Percentiles rank a stretch among this genome's conserved stretches.
Conservation (phyloP, 2,329 filamentous ascomycete genomes). For the Fusarium lateritium region DNA sequence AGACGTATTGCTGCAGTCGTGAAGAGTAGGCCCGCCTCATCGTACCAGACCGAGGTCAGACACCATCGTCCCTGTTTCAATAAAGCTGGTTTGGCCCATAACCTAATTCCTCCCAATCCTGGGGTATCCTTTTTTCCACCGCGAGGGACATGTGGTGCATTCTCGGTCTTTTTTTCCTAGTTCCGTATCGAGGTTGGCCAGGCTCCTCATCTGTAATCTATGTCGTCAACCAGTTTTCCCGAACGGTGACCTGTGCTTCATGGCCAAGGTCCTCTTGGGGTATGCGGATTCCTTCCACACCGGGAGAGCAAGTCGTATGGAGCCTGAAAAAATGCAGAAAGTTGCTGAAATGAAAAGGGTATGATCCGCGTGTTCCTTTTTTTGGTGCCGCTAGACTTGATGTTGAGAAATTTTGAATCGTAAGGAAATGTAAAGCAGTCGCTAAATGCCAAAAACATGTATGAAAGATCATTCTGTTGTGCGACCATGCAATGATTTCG, state of each 20-base stretch:
- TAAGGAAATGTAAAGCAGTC: conserved; percentile 55
- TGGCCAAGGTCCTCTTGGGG: conserved; percentile 34
- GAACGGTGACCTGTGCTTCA: conserved; percentile 42
- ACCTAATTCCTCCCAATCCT: conserved; percentile 39
- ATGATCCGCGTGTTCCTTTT: conserved; percentile 59
- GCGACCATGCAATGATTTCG: conserved; percentile 53
- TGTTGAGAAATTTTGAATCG: conserved; percentile 53
- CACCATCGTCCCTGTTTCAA: conserved; percentile 45
- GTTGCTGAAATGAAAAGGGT: conserved; percentile 51
- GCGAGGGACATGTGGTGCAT: conserved; percentile 52
- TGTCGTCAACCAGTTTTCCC: conserved; percentile 49
- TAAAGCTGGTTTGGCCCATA: conserved; percentile 35
- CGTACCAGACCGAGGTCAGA: conserved; percentile 50
- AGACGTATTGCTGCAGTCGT: conserved; percentile 47
- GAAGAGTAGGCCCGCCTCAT: conserved; percentile 51
- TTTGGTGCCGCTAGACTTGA: conserved; percentile 58
- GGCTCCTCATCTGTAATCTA: conserved; percentile 47
- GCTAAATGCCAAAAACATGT: conserved; percentile 64
- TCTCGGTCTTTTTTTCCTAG: conserved; percentile 52
- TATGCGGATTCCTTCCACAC: conserved; percentile 33
- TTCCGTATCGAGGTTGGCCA: conserved; percentile 50
- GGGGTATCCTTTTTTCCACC: conserved; percentile 49
- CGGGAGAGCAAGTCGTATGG: conserved; percentile 44
- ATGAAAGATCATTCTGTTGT: conserved; percentile 52
- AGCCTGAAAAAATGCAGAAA: conserved; percentile 47